Evolutionary conservation across 345 rosid genomes (phyloP), one percentile per base, ranked within the genome.

Genomic region (Boechera retrofracta): DNA sequence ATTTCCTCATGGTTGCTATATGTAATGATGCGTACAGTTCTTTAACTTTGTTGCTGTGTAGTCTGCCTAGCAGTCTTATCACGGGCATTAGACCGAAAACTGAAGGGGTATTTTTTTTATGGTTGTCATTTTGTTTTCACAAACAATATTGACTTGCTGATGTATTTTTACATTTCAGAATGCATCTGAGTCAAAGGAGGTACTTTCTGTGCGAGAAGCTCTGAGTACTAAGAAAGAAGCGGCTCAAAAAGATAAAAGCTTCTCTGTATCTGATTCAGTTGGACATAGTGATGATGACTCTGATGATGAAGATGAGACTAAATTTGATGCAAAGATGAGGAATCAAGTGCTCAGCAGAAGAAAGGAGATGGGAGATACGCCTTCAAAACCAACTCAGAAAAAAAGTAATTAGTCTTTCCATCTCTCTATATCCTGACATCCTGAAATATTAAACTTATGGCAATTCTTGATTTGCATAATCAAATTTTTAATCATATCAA

Each of bases 261-360:
- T 80, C 79, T 80, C 81, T 81, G 69, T 69, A 69, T 68, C 82
- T 53, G 68, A 48, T 54, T 55, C 71, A 69, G 54, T 29, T 67
- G 78, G 69, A 24, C 48, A 29, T 55, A 47, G 61, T 60, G 78
- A 80, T 64, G 81, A 74, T 64, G 85, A 81, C 26, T 86, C 85
- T 65, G 80, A 80, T 18, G 84, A 79, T 26, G 89, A 80, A 16
- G 89, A 91, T 68, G 98, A 92, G 66, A 86, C 82, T 64, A 84
- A 66, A 75, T 95, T 95, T 87, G 97, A 95, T 86, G 88, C 88
- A 58, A 83, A 86, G 80, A 95, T 95, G 98, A 91, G 94, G 61
- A 87, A 80, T 54, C 88, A 85, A 76, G 86, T 91, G 80, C 94
- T 91, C 71, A 82, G 55, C 65, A 89, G 81, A 84, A 82, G 86